These are phyloP conservation scores for Lachancea quebecensis DNA, from an alignment of 805 yeast species.

Conservation along the genomic window DNA sequence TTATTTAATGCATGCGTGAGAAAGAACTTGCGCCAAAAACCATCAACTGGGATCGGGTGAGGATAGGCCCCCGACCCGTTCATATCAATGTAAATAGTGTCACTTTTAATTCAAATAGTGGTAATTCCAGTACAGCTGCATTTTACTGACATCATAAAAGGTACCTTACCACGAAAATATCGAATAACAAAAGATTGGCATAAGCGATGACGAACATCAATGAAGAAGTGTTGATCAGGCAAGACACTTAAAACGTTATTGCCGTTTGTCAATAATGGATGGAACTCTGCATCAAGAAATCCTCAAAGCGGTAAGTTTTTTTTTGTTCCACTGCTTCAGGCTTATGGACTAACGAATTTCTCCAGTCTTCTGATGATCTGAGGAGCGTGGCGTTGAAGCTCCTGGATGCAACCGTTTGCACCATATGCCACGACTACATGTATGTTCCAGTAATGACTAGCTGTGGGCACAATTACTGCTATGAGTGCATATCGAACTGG, in stretches of 20 bases:
- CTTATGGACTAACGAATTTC: neutral
- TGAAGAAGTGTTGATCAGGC: neutral
- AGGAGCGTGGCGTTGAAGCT: slow-evolving; percentile 12
- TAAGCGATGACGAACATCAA: too few relatives aligned
- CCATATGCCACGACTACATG: slow-evolving; percentile 66
- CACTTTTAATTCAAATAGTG: neutral
- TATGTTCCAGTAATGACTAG: slow-evolving; percentile 52
- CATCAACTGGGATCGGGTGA: too few relatives aligned
- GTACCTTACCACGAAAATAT: too few relatives aligned
- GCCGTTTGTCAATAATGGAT: neutral
- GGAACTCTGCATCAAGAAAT: neutral
- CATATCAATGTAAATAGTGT: neutral
- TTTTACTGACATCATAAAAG: neutral
- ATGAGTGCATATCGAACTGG: slow-evolving; percentile 60
- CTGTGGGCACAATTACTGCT: slow-evolving; percentile 76
- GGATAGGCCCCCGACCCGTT: too few relatives aligned
- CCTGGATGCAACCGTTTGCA: slow-evolving; percentile 38
- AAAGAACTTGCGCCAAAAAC: too few relatives aligned
- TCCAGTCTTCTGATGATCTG: neutral
- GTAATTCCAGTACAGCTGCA: neutral
- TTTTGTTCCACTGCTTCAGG: too few relatives aligned
- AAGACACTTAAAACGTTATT: neutral
- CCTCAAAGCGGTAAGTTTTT: neutral
- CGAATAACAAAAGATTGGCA: too few relatives aligned
- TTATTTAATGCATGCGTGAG: slow-evolving; percentile 6